Evolutionary conservation across 441 rosid species (phyloP).

Genomic region (Erodium chrysanthum): DNA sequence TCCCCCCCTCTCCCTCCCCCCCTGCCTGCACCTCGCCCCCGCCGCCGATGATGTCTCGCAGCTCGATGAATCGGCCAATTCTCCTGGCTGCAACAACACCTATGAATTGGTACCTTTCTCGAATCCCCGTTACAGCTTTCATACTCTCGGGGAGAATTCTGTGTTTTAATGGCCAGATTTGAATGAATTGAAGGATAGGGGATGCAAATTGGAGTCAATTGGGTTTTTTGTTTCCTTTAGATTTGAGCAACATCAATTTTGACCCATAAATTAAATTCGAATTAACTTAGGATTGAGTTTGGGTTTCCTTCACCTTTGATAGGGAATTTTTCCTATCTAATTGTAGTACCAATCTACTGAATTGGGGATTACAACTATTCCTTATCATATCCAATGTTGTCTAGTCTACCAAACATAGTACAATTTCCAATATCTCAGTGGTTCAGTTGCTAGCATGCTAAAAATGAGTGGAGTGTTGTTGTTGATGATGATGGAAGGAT

Average conservation of each 20-base stretch:
- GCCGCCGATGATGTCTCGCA: conserved; percentile 9
- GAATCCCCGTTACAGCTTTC: not conserved
- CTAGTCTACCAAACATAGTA: not conserved
- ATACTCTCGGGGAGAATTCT: not conserved
- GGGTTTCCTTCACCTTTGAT: not conserved
- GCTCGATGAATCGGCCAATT: conserved; percentile 11
- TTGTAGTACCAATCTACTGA: not conserved
- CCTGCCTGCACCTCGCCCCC: not conserved
- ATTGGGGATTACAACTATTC: not conserved
- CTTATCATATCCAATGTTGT: not conserved
- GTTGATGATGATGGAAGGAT: not conserved
- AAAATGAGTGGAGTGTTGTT: not conserved
- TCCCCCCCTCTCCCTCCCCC: no score
- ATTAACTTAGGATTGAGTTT: not conserved
- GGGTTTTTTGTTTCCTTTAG: not conserved
- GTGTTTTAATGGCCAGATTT: not conserved
- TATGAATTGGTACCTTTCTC: conserved; percentile 7
- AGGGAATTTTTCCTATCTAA: not conserved
- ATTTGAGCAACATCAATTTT: not conserved
- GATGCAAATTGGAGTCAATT: not conserved
- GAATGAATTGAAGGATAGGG: not conserved
- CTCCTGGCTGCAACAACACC: conserved; percentile 6
- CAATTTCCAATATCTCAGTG: not conserved
- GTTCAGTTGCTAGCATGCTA: not conserved
- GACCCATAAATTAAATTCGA: not conserved